Evolutionary conservation across 768 basidiomycete genomes (phyloP), one percentile per base, ranked within the genome.

Genomic region (Myochromella boudieri): DNA sequence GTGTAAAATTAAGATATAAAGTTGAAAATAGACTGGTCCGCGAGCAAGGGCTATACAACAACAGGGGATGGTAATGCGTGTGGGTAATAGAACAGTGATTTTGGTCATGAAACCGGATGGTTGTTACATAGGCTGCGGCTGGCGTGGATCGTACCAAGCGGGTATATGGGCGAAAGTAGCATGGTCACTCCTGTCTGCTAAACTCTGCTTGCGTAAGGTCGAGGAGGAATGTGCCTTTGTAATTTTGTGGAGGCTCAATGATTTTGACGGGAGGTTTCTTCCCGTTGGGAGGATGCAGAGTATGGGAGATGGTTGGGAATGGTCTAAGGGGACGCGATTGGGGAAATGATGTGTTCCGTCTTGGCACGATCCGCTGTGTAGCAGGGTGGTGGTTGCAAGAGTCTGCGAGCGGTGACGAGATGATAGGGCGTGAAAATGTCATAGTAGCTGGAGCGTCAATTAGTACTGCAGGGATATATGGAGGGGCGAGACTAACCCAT

Each of bases 121-220:
- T n/a, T n/a, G n/a, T 33, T 17, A 37, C 46, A 28, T 36, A 33
- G 6, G 47, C 12, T n/a, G 5, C 10, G 18, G 34, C 22, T 29
- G 37, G 38, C 37, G 28, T 44, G 38, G 31, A 43, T 28, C n/a
- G 32, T 17, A 27, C 25, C 22, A 43, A 24, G 18, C 26, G 31
- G 49, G 48, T 52, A 48, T 53, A 42, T 28, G 45, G 14, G 31
- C 7, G 28, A 17, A 18, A 26, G n/a, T 6, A 10, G 9, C n/a
- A 25, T 38, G 21, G 38, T 57, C 51, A 70, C 37, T 69, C 71
- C 66, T 83, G 84, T 58, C 87, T 74, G 65, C 87, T 78, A 63
- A 93, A 76, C 63, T 93, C 90, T 6, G 81, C 88, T 62, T 90
- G 90, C 0, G 90, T 91, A 47, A 93, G 75, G 65, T 91, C 78